Base-by-base conservation (phyloP, 495 filamentous ascomycete genomes). In the Thermothielavioides terrestris region DNA sequence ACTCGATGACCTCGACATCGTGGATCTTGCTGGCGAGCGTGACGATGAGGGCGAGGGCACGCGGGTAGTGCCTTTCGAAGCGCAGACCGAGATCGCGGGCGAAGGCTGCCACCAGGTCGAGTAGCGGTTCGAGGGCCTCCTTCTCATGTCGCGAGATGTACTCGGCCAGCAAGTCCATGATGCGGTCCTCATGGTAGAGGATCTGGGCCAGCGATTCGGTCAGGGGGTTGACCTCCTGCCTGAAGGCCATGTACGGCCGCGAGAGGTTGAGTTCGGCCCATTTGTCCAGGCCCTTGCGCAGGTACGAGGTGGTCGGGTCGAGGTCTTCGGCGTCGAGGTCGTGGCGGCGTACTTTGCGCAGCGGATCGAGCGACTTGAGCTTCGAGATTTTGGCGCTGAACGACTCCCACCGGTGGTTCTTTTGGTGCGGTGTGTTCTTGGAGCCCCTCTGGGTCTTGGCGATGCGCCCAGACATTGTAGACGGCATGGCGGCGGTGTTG, bases 361-460 rank as follows among this genome's bases (percentile, higher is more conserved):
- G 79, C 18, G 92, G 91, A 60, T 97, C 90, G 71, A 99, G 76
- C 30, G 76, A 77, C 60, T 73, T 90, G 64, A 97, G 75, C 66
- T 92, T 95, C 55, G 89, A 80, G 62, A 99, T 88, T 63, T 95
- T 94, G 65, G 83, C 74, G 30, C 86, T 89, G 68, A 99, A 99
- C 41, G 82, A 81, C 71, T 99, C 86, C 77, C 88, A 97, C 65
- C 85, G 77, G 64, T 95, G 86, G 26, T 83, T 81, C 56, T 86
- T 89, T 54, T 81, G 81, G 26, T 89, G 85, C 53, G 74, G 71
- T 8, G 89, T 95, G 53, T 79, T 74, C 57, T 67, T 72, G 69
- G 84, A 82, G 50, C 74, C 68, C 68, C 82, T 82, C 46, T 73
- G 76, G 61, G 80, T 72, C 68, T 84, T 86, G 20, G 70, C 67